Percentiles rank a stretch among this genome's conserved stretches.
These are phyloP conservation scores for Kodamaea sp. DNA, from an alignment of 1,139 yeast genomes.

Conservation along the genomic window DNA sequence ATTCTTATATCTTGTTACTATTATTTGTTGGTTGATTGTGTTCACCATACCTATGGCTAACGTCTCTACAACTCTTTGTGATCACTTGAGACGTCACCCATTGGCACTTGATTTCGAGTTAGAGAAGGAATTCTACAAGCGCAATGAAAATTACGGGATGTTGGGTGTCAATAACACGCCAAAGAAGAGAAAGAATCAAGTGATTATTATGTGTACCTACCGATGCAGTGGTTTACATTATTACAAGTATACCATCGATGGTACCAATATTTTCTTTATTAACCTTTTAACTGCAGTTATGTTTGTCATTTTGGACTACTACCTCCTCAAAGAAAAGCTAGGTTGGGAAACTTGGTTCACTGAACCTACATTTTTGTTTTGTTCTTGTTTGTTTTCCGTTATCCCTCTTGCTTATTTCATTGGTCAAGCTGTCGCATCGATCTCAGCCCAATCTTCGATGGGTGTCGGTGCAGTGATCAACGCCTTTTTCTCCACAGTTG, in stretches of 20 bases:
- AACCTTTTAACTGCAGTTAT: conserved; percentile 76
- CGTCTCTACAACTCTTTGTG: conserved; percentile 52
- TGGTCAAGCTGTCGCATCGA: conserved; percentile 98
- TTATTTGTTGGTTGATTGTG: conserved; percentile 75
- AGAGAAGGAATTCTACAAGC: conserved; percentile 49
- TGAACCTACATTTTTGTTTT: conserved; percentile 60
- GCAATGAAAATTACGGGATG: conserved; percentile 16
- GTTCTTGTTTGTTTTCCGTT: conserved; percentile 75
- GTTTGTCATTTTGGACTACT: conserved; percentile 80
- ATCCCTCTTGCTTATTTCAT: conserved; percentile 94
- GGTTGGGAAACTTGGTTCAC: conserved; percentile 52
- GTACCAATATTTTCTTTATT: conserved; percentile 89
- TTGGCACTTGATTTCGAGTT: conserved; percentile 70
- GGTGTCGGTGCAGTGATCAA: conserved; percentile 99
- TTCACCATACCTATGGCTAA: conserved; percentile 94
- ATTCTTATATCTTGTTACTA: conserved; percentile 50
- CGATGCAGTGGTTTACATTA: conserved; percentile 89
- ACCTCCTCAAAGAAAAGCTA: conserved; percentile 52
- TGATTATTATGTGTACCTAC: conserved; percentile 73
- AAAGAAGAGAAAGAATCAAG: conserved; percentile 28
- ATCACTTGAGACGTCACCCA: conserved; percentile 87
- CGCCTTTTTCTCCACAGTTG: conserved; percentile 95
- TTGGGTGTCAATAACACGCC: conserved; percentile 21
- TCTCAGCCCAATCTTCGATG: conserved; percentile 97
- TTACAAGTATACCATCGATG: conserved; percentile 93